Evolutionary conservation across 805 yeast species (phyloP), one percentile per base, ranked within the genome.

Genomic region (Spathaspora hagerdaliae): DNA sequence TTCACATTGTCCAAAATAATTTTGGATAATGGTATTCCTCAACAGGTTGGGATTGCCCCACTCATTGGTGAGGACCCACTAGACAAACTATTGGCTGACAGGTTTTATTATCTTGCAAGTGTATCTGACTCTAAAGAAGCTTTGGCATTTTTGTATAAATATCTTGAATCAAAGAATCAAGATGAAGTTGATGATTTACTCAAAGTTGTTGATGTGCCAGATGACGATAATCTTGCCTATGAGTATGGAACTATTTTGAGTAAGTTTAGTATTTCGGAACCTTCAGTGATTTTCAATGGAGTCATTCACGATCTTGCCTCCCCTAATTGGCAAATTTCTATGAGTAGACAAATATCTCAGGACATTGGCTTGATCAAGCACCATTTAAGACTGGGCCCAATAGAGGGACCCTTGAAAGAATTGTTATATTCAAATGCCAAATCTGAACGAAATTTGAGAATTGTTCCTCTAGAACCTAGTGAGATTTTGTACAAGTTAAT

Each of bases 41-140:
- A 90, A 51, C 85, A 91, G 61, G 58, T 92, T 42, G 99, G 97
- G 6, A 50, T 92, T 2, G 68, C 92, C n/a, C 96, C 98, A 0
- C 47, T 85, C 2, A 57, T 63, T 7, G 62, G 58, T 1, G 54
- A 51, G 6, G 65, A 63, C 15, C 56, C 56, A 9, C 42, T 51
- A 19, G 74, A 68, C 44, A 51, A 55, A 6, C 36, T 39, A 7
- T 37, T 71, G 13, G 69, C 73, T 1, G 54, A 65, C 38, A 51
- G 45, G 42, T 66, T 70, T 45, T 71, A 69, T 50, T 68, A 59
- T 36, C 50, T 71, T 29, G 56, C 60, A 36, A 64, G 61, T 10
- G 58, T 55, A 0, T 57, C 74, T 1, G 51, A 56, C 24, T 44
- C 58, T 4, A 55, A 55, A 38, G 76, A 71, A 51, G 69, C 69